phyloP scores from a whole-genome alignment of 805 yeast species.

The Sugiyamaella lignohabitans region DNA sequence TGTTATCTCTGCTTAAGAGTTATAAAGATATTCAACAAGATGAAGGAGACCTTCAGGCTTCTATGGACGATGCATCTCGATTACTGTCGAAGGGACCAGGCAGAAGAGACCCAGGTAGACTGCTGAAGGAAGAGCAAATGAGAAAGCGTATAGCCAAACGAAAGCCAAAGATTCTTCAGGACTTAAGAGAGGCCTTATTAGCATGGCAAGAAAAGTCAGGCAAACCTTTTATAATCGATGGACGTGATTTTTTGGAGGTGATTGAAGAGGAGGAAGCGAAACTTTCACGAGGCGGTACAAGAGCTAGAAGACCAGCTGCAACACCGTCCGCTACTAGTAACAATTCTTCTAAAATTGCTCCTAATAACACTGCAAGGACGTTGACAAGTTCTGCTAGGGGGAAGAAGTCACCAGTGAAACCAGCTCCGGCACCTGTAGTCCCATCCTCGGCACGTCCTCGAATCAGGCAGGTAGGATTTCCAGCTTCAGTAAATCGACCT shows the following conservation, averaged over 20 bases:
- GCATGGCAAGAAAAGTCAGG: constrained; percentile 40
- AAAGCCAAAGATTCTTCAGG: constrained; percentile 56
- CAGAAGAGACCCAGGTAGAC: constrained; percentile 50
- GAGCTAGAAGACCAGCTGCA: neutral
- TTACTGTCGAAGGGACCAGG: constrained; percentile 51
- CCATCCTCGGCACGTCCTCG: neutral
- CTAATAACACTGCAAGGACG: no score
- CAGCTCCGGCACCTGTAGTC: neutral
- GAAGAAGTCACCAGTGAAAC: neutral
- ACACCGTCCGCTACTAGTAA: no score
- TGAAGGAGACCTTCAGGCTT: constrained; percentile 54
- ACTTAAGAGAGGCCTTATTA: constrained; percentile 42
- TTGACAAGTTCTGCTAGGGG: no score
- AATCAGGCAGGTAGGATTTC: no score
- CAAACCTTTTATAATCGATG: constrained; percentile 36
- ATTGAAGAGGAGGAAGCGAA: constrained; percentile 19
- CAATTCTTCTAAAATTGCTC: no score
- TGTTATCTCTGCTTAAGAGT: constrained; percentile 46
- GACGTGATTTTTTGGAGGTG: constrained; percentile 42
- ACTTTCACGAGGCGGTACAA: constrained; percentile 7
- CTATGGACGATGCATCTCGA: constrained; percentile 75
- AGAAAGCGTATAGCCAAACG: constrained; percentile 61
- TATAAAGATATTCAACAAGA: constrained; percentile 54
- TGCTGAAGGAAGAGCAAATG: constrained; percentile 72
- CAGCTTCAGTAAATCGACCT: no score